phyloP scores from a whole-genome alignment of 2,329 filamentous ascomycete genomes.

The Cytospora piceicola region DNA sequence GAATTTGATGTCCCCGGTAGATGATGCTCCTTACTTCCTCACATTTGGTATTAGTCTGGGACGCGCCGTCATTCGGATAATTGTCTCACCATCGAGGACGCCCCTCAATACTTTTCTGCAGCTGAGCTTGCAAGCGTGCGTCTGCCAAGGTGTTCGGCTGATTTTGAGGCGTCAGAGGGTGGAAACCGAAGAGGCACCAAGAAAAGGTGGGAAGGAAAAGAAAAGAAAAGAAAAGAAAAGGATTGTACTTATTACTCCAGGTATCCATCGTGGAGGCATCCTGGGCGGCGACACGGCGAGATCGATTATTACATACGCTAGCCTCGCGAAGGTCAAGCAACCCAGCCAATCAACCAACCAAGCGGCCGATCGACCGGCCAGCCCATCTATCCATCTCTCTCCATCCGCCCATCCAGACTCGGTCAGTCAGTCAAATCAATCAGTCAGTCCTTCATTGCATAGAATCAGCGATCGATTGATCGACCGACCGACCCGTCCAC shows the following conservation, averaged over 20 bases:
- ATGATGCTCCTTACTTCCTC: not conserved
- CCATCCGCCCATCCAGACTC: not conserved
- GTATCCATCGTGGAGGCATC: not conserved
- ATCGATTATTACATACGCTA: slow-evolving; percentile 4
- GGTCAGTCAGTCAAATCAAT: not conserved
- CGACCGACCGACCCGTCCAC: not conserved
- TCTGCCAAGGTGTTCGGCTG: not conserved
- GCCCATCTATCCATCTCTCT: not conserved
- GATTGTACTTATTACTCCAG: not conserved
- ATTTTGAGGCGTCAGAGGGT: not conserved
- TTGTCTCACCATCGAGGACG: slow-evolving; percentile 8
- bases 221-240: not conserved
- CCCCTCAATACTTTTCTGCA: slow-evolving; percentile 6
- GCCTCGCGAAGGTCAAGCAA: slow-evolving; percentile 5
- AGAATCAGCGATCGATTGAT: not conserved
- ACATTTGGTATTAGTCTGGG: not conserved
- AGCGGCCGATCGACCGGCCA: not conserved
- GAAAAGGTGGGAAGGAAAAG: not conserved
- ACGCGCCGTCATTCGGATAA: slow-evolving; percentile 6
- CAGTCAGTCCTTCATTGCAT: not conserved
- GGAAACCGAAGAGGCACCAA: not conserved
- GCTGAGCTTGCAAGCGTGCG: slow-evolving; percentile 1
- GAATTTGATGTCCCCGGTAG: not conserved
- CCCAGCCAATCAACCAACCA: not conserved
- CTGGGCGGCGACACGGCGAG: not conserved